Evolutionary conservation across 2,329 filamentous ascomycete genomes (phyloP), one percentile per base, ranked within the genome.

Genomic region (Clonostachys sp.): DNA sequence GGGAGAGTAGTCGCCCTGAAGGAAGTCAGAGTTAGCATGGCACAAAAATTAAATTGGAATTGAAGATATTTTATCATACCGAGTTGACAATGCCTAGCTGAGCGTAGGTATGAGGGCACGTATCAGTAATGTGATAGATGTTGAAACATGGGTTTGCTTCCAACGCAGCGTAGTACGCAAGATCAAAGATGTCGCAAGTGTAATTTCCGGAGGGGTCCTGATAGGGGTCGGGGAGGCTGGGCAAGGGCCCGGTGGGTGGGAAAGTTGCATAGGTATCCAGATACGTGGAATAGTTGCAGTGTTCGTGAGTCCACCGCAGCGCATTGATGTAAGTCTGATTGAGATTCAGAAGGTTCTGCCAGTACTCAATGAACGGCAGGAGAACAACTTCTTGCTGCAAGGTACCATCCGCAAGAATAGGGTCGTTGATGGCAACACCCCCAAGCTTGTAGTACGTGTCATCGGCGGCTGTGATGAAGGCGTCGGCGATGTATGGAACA

Each of bases 101-200:
- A 53, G 90, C 85, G 78, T 81, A 89, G 8, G 83, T 72, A 8
- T 86, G 55, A 1, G 89, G 89, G 60, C 89, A 94, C 12, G 83
- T 86, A 5, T 81, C 83, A 3, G 80, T 80, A 13, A 92, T 78
- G 45, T 87, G 80, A 66, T 92, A 94, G 12, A 88, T 70, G 61
- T 90, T 82, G 66, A 87, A 95, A 70, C 89, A 94, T 0, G 89
- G 89, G 66, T 94, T 94, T 34, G 80, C 64, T 2, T 69, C 58
- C 5, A 71, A 51, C 8, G 77, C 75, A 33, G 81, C 84, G 0
- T 71, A 54, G 55, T 69, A 70, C 33, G 88, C 77, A 18, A 76
- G 68, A 48, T 74, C 62, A 56, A 77, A 86, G 17, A 89, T 57
- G 44, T 73, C 70, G 60, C 87, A 91, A 5, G 71, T 74, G 0